Conservation (phyloP, 495 filamentous ascomycete genomes). For the Aspergillus hancockii region DNA sequence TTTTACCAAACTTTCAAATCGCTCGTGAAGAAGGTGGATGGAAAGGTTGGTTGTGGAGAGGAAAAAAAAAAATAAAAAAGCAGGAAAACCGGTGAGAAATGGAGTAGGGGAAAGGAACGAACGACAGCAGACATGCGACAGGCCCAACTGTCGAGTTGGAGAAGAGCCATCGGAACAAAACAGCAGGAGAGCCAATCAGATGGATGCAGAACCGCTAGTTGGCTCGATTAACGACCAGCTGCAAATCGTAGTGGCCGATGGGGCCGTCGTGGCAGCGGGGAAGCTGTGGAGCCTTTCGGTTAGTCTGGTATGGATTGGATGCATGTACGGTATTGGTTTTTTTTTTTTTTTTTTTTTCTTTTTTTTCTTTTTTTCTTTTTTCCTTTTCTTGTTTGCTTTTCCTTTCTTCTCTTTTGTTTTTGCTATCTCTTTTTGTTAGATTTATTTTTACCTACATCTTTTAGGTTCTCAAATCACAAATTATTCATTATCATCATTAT, state of each 20-base stretch:
- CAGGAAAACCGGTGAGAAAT: constrained; percentile 26
- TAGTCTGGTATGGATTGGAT: background rate
- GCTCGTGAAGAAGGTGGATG: constrained; percentile 19
- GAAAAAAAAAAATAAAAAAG: constrained; percentile 12
- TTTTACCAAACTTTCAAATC: constrained; percentile 1
- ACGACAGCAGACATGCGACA: constrained; percentile 11
- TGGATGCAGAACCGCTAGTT: constrained; percentile 7
- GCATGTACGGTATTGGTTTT: background rate
- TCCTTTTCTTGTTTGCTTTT: background rate
- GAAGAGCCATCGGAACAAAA: constrained; percentile 19
- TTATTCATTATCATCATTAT: too few relatives aligned
- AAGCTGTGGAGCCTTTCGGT: constrained; percentile 18
- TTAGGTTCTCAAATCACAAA: too few relatives aligned
- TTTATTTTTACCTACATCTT: too few relatives aligned
- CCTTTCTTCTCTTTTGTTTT: too few relatives aligned
- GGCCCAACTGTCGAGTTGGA: constrained; percentile 9
- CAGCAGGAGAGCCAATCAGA: constrained; percentile 10
- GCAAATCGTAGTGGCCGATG: constrained; percentile 13
- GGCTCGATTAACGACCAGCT: constrained; percentile 10
- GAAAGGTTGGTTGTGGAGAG: constrained; percentile 18
- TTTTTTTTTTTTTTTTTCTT: background rate
- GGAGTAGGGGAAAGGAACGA: constrained; percentile 26
- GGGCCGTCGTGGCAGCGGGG: constrained; percentile 24
- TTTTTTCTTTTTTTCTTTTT: background rate
- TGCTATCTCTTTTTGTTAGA: too few relatives aligned